These are phyloP conservation scores for Phoma herbarum DNA, from an alignment of 2,329 filamentous ascomycete species.

Conservation along the genomic window DNA sequence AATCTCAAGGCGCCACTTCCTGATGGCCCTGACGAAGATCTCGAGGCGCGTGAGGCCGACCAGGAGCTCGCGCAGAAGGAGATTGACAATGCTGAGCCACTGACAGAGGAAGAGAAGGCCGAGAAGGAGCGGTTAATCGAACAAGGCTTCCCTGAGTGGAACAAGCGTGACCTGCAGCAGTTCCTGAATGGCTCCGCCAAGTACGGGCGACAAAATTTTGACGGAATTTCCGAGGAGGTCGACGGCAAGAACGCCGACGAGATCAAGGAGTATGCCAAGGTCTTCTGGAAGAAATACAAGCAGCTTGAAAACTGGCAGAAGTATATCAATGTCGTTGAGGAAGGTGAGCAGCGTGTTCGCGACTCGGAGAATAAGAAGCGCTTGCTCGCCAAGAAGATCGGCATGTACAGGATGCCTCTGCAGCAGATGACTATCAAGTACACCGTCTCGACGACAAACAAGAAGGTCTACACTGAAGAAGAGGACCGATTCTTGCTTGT, in stretches of 20 bases:
- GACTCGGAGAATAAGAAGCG: slow-evolving; percentile 93
- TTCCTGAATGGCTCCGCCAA: slow-evolving; percentile 96
- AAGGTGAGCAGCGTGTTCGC: slow-evolving; percentile 87
- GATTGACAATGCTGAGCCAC: slow-evolving; percentile 87
- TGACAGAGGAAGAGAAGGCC: slow-evolving; percentile 88
- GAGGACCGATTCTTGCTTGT: slow-evolving; percentile 96
- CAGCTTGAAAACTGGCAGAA: slow-evolving; percentile 91
- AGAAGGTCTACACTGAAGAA: slow-evolving; percentile 99
- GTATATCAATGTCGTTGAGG: slow-evolving; percentile 87
- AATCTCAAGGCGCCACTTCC: slow-evolving; percentile 91
- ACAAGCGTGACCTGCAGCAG: slow-evolving; percentile 96
- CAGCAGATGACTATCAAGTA: slow-evolving; percentile 99
- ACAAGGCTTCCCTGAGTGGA: slow-evolving; percentile 93
- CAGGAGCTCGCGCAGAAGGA: slow-evolving; percentile 87
- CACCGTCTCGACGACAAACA: slow-evolving; percentile 98
- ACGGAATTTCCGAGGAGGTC: slow-evolving; percentile 85
- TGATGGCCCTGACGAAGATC: slow-evolving; percentile 86
- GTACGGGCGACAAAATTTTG: slow-evolving; percentile 86
- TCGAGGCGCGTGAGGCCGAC: slow-evolving; percentile 86
- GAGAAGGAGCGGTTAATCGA: slow-evolving; percentile 84
- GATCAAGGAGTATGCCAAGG: slow-evolving; percentile 89
- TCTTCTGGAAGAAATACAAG: slow-evolving; percentile 95
- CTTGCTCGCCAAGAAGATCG: slow-evolving; percentile 93
- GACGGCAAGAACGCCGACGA: slow-evolving; percentile 88
- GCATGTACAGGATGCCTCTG: slow-evolving; percentile 93